A percentile compares a stretch with the other conserved stretches of the same genome.
Conservation (phyloP, 805 yeast genomes). For the Kockiozyma suomiensis region DNA sequence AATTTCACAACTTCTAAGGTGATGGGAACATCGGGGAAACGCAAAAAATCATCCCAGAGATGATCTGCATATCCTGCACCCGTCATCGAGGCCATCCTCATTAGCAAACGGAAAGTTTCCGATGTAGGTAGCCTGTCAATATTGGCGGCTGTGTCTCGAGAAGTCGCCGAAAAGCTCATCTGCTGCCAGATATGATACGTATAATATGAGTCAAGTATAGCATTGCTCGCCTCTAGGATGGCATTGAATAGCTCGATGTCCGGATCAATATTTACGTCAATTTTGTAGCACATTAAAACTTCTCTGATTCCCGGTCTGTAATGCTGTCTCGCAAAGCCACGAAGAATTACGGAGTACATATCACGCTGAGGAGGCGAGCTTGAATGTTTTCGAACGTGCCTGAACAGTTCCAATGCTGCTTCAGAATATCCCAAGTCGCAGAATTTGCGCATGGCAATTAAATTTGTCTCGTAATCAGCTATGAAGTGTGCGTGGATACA, state of each 20-base stretch:
- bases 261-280: conserved; percentile 60
- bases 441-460: conserved; percentile 61
- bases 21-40: conserved; percentile 53
- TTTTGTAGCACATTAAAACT: conserved; percentile 62
- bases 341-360: conserved; percentile 62
- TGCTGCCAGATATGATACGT: conserved; percentile 64
- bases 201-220: conserved; percentile 55
- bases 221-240: conserved; percentile 65
- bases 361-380: conserved; percentile 43
- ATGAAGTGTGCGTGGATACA: conserved; percentile 57
- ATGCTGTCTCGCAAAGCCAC: conserved; percentile 58
- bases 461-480: conserved; percentile 61
- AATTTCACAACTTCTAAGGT: conserved; percentile 57
- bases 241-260: conserved; percentile 63
- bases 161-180: conserved; percentile 58
- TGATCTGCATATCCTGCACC: conserved; percentile 58
- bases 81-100: conserved; percentile 60
- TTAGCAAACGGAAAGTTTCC: conserved; percentile 67
- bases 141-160: conserved; percentile 41
- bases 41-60: conserved; percentile 62
- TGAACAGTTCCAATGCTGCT: conserved; percentile 63
- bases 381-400: conserved; percentile 53
- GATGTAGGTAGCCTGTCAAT: conserved; percentile 48
- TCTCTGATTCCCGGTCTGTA: conserved; percentile 69
- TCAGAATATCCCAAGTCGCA: conserved; percentile 57